A percentile compares a stretch with the other conserved stretches of the same genome.
Conservation (phyloP, 148 eudicot genomes). For the Bassia scoparia region DNA sequence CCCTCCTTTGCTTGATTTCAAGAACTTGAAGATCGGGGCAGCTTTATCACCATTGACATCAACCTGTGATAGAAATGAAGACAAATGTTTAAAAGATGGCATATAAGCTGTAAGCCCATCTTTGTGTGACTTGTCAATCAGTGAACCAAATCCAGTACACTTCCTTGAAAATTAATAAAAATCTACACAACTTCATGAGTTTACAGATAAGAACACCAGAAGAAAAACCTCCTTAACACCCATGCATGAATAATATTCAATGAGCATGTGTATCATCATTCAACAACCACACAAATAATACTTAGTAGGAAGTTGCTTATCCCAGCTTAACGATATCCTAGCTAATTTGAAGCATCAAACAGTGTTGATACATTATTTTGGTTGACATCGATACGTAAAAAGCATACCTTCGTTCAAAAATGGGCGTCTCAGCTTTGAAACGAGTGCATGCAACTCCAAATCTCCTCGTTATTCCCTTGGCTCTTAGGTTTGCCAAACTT, state of each 20-base stretch:
- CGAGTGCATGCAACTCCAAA: conserved; percentile 61
- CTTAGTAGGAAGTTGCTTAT: neutral
- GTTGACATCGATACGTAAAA: neutral
- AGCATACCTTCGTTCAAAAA: conserved; percentile 45
- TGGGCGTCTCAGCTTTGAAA: conserved; percentile 52
- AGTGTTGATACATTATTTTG: neutral
- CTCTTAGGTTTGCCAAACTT: conserved; percentile 48
- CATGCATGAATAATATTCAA: neutral
- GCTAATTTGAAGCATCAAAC: neutral
- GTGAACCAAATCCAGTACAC: neutral
- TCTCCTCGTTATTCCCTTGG: conserved; percentile 52
- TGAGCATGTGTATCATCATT: too few relatives aligned
- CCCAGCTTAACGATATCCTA: neutral
- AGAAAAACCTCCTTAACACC: neutral
- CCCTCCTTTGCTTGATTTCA: conserved; percentile 71
- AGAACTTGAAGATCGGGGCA: conserved; percentile 69
- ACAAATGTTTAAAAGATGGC: neutral
- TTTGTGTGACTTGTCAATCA: neutral
- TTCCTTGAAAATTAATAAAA: neutral
- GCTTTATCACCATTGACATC: conserved; percentile 75
- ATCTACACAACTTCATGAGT: too few relatives aligned
- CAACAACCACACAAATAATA: neutral
- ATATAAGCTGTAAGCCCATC: neutral
- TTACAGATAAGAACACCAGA: neutral
- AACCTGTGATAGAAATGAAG: conserved; percentile 33